These are phyloP conservation scores for Leishmania turanica DNA, from an alignment of 208 protist genomes.

Conservation along the genomic window DNA sequence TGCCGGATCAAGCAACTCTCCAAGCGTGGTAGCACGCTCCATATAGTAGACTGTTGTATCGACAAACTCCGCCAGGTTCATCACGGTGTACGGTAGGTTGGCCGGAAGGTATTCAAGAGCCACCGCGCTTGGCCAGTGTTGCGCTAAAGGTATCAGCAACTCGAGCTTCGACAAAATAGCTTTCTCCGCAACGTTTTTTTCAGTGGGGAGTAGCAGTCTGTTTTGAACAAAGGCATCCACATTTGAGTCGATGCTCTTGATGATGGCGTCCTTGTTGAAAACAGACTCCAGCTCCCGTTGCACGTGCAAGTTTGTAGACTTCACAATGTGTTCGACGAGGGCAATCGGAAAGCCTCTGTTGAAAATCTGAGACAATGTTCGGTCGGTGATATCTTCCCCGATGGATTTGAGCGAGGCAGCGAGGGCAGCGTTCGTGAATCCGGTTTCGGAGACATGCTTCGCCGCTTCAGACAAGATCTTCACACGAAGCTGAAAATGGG, in stretches of 20 bases:
- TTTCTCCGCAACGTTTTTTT: conserved; percentile 47
- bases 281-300: conserved; percentile 45
- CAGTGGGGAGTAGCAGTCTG: conserved; percentile 39
- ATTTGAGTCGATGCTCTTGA: conserved; percentile 52
- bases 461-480: conserved; percentile 44
- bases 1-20: conserved; percentile 40
- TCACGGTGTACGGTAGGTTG: conserved; percentile 73
- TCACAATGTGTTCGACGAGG: conserved; percentile 70
- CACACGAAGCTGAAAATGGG: conserved; percentile 28
- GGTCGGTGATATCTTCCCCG: conserved; percentile 18
- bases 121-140: conserved; percentile 67
- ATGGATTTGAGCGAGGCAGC: conserved; percentile 27
- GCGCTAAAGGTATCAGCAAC: conserved; percentile 39
- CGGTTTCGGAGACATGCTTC: conserved; percentile 40
- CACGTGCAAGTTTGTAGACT: conserved; percentile 39
- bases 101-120: conserved; percentile 57
- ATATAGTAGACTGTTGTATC: conserved; percentile 76
- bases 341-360: conserved; percentile 59
- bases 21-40: conserved; percentile 62
- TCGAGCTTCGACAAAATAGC: conserved; percentile 59
- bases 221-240: conserved; percentile 53
- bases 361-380: conserved; percentile 46
- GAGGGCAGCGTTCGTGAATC: conserved; percentile 48
- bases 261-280: conserved; percentile 59
- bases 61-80: conserved; percentile 68